Evolutionary conservation across 2,329 filamentous ascomycete genomes (phyloP).

Genomic region (Xylariaceae sp.): DNA sequence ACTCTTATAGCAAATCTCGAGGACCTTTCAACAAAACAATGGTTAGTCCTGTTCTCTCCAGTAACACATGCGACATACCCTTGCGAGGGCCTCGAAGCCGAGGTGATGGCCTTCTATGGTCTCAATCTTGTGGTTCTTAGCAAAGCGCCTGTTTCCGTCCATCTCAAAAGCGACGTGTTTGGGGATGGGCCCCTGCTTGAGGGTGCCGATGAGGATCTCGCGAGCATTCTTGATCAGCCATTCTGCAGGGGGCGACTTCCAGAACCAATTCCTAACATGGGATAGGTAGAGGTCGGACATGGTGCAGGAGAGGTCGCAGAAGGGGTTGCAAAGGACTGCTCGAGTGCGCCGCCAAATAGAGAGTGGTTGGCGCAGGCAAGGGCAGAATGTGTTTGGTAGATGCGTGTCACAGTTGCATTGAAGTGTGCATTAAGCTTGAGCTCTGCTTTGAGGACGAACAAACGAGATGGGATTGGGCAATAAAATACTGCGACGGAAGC

Average conservation of each 20-base stretch:
- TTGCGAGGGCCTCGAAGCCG: slow-evolving; percentile 90
- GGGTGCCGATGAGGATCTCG: slow-evolving; percentile 81
- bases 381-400: too few species aligned
- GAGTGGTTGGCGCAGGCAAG: too few species aligned
- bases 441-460: too few species aligned
- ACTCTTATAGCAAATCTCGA: slow-evolving; percentile 97
- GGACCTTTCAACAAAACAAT: slow-evolving; percentile 55
- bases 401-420: too few species aligned
- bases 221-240: slow-evolving; percentile 78
- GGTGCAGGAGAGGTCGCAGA: slow-evolving; percentile 2
- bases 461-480: too few species aligned
- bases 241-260: slow-evolving; percentile 87
- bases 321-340: not conserved
- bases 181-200: slow-evolving; percentile 88
- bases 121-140: slow-evolving; percentile 86
- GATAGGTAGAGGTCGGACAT: slow-evolving; percentile 56
- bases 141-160: slow-evolving; percentile 96
- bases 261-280: slow-evolving; percentile 63
- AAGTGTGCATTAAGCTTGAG: too few species aligned
- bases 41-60: slow-evolving; percentile 15
- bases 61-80: slow-evolving; percentile 52
- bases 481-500: too few species aligned
- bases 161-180: slow-evolving; percentile 99
- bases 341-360: not conserved
- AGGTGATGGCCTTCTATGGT: slow-evolving; percentile 94